phyloP scores from a whole-genome alignment of 2,329 filamentous ascomycete genomes.

The Orbilia oligospora region DNA sequence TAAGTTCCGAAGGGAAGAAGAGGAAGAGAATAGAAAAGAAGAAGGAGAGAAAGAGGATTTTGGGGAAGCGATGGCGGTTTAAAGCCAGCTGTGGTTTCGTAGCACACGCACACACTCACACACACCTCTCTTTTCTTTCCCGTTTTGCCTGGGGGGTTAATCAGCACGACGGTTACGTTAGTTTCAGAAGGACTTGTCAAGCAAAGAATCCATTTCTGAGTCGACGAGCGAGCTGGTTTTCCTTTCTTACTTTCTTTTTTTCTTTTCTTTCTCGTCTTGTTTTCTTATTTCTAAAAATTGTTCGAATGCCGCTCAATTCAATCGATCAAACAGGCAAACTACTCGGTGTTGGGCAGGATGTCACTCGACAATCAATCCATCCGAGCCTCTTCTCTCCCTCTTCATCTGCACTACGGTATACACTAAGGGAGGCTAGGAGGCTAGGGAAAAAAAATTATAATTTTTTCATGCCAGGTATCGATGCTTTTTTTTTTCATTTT shows the following conservation, averaged over 20 bases:
- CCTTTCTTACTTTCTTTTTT: slow-evolving; percentile 30
- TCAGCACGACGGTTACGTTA: not conserved
- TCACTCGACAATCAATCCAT: slow-evolving; percentile 58
- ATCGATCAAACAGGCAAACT: slow-evolving; percentile 50
- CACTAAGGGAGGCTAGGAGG: too few species aligned
- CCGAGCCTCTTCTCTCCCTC: slow-evolving; percentile 26
- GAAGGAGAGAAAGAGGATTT: slow-evolving; percentile 28
- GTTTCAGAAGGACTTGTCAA: not conserved
- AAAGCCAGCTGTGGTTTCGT: slow-evolving; percentile 42
- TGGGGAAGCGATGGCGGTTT: slow-evolving; percentile 50
- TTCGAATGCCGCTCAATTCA: not conserved
- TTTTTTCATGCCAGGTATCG: slow-evolving; percentile 49
- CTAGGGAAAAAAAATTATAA: slow-evolving; percentile 49
- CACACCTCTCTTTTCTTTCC: not conserved
- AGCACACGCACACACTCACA: not conserved
- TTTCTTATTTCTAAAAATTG: not conserved
- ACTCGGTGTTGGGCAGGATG: slow-evolving; percentile 45
- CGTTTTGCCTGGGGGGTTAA: not conserved
- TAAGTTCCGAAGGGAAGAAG: slow-evolving; percentile 57
- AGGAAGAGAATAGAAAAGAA: slow-evolving; percentile 29
- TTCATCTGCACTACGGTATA: slow-evolving; percentile 12
- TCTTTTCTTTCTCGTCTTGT: not conserved
- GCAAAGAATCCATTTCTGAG: slow-evolving; percentile 7
- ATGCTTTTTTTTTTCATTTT: slow-evolving; percentile 50
- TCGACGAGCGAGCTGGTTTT: slow-evolving; percentile 2